phyloP scores from a whole-genome alignment of 225 moss, liverwort and hornwort genomes.

The Lunularia cruciata region DNA sequence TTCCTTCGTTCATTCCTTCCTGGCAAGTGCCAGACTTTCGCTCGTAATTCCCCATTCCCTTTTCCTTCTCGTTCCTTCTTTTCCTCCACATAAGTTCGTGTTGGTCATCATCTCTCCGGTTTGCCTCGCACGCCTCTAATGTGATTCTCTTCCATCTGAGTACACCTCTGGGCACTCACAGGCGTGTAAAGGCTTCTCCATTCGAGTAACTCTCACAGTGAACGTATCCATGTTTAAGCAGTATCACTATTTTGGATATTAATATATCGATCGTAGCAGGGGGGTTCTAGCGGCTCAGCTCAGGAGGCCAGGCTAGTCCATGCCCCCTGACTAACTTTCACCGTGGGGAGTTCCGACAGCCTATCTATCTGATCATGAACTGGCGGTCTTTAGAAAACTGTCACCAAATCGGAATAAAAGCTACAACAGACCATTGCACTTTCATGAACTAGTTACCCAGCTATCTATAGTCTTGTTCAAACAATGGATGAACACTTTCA shows the following conservation, averaged over 20 bases:
- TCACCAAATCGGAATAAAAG: neutral
- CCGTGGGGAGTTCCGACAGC: neutral
- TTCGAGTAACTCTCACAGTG: no score
- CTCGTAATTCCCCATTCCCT: no score
- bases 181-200: no score
- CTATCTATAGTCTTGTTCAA: neutral
- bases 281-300: neutral
- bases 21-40: no score
- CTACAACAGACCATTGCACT: neutral
- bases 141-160: neutral
- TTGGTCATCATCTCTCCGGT: neutral
- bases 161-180: neutral
- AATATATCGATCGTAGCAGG: neutral
- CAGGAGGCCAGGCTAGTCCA: neutral
- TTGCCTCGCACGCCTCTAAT: no score
- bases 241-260: no score
- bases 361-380: neutral
- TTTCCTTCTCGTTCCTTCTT: no score
- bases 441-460: neutral
- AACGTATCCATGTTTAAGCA: no score
- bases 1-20: no score
- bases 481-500: neutral
- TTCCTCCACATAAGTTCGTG: neutral
- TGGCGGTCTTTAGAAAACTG: neutral
- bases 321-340: neutral